Base-by-base conservation (phyloP, 257 asterid species). In the Phtheirospermum japonicum region DNA sequence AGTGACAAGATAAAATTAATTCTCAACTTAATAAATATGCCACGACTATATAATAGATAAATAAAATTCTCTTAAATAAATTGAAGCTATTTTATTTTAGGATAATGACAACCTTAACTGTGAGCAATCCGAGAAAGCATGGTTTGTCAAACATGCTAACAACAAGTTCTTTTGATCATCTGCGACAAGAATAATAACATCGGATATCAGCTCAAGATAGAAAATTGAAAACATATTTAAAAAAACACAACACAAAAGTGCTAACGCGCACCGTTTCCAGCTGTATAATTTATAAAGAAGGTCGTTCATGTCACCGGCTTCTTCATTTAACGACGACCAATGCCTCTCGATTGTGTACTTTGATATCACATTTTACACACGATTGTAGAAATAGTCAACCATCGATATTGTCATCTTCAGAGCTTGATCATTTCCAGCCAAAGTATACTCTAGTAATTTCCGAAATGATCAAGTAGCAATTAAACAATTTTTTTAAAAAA, bases 271-370 rank as follows among this genome's bases (percentile, higher is more conserved):
- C 98, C 78, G 96, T 88, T 49, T 86, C 64, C n/a, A n/a, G 62
- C 71, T 69, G 77, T 84, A 85, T 40, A 92, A 61, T 61, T 60
- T 77, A 79, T 92, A 89, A 39, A 92, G 95, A 45, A 87, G 83
- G 45, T 92, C 99, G 56, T 92, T 92, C 99, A 92, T 92, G 78
- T 97, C 99, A 50, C 97, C 97, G 10, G 83, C 73, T 79, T 92
- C 99, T 66, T 89, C 97, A n/a, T 92, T 92, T 36, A 92, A 62
- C 5, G 91, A 65, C 4, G 13, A 18, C 87, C 90, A 92, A 18
- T 92, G 99, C 64, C 91, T 66, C 73, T 83, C 86, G 57, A 92
- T 68, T 0, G 92, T 78, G 77, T 86, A 73, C 39, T 75, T 80
- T 14, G 62, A 52, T 42, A 92, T 82, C 48, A 87, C 97, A 61